Evolutionary conservation across 768 basidiomycete species (phyloP).

Genomic region (Pleurotus giganteus): DNA sequence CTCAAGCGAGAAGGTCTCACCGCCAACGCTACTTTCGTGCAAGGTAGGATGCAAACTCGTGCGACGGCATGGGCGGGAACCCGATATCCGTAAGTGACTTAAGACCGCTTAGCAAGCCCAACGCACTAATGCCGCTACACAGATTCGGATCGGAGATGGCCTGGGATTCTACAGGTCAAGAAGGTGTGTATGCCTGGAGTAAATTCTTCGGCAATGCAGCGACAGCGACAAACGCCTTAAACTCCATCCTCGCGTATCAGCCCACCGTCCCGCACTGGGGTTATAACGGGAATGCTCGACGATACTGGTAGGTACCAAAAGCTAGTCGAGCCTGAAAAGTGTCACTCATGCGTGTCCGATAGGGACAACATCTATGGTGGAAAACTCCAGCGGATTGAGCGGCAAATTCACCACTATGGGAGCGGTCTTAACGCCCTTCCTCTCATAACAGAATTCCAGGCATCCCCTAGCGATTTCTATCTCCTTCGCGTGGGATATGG

Average conservation of each 20-base stretch:
- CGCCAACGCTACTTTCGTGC: conserved; percentile 43
- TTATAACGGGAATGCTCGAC: conserved; percentile 56
- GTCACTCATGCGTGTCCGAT: conserved; percentile 3
- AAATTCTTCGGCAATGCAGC: conserved; percentile 51
- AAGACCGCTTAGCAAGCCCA: neutral
- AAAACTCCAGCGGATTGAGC: conserved; percentile 51
- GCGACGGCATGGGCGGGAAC: conserved; percentile 44
- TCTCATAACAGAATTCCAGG: conserved; percentile 46
- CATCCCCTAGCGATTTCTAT: conserved; percentile 45
- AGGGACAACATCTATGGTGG: conserved; percentile 61
- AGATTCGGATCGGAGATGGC: conserved; percentile 63
- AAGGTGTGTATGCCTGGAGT: conserved; percentile 55
- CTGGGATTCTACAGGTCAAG: conserved; percentile 57
- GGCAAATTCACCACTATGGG: conserved; percentile 60
- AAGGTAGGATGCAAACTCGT: conserved; percentile 45
- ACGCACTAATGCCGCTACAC: neutral
- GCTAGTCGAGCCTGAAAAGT: neutral
- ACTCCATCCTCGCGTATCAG: conserved; percentile 56
- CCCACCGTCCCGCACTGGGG: conserved; percentile 60
- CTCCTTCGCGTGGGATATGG: conserved; percentile 52
- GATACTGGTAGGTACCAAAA: conserved; percentile 44
- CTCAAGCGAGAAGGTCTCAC: conserved; percentile 50
- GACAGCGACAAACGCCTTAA: conserved; percentile 50
- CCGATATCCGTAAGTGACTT: conserved; percentile 45
- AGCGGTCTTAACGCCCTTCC: conserved; percentile 55